Base-by-base conservation (phyloP, 805 yeast genomes). In the Lipomyces sp. region DNA sequence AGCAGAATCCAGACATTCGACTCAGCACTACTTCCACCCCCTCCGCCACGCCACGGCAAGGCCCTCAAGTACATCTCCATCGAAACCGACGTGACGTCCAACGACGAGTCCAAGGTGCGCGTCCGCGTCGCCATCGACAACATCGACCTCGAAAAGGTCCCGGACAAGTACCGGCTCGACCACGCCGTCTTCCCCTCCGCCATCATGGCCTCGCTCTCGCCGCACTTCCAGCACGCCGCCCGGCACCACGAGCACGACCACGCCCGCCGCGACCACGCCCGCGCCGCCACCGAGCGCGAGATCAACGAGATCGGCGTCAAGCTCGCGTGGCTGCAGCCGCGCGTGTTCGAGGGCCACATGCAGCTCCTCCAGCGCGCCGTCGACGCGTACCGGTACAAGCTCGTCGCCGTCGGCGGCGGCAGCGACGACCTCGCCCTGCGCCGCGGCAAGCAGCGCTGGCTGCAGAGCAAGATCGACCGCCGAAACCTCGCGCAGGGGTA, bases 301-400 rank as follows among this genome's bases (percentile, higher is more conserved):
- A 35, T 53, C 29, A 53, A 53, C 37, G 55, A 53, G 39, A 36
- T 53, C 22, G 58, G 50, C 19, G 46, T 53, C 43, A 53, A 46
- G 42, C 41, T 53, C 39, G 55, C 58, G 21, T 53, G 58, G 55
- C 34, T 50, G 34, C 58, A 53, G 40, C 58, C 58, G 21, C 47
- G 52, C 18, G 2, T 42, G 37, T 53, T 53, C 22, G 58, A 53
- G 33, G 49, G 43, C 23, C 43, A 46, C 24, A 43, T 45, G 36
- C 50, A 50, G 46, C 36, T 49, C 24, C 38, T 53, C 39, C 58
- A 50, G 28, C 48, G 51, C 16, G 31, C 54, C 23, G 24, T 53
- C 35, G 58, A 53, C 39, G 45, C 43, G 8, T 53, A 53, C 37
- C 36, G 58, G 8, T n/a, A 28, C 28, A 53, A 50, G 33, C 49